Conservation (phyloP, 306 rosid species). For the Lithocarpus polystachyus region DNA sequence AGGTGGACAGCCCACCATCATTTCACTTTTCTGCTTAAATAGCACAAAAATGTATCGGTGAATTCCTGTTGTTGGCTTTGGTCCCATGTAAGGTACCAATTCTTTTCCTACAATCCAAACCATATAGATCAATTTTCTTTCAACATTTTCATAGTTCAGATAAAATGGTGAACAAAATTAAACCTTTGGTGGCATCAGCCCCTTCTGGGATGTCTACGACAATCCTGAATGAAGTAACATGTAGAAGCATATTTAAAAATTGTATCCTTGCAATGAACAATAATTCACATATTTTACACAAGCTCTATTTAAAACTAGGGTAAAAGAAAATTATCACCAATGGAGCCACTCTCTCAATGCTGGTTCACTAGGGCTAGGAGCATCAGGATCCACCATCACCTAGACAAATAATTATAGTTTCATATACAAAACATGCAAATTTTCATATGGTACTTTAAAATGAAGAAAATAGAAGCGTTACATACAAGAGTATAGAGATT, state of each 20-base stretch:
- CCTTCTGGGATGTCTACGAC: slow-evolving; percentile 34
- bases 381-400: slow-evolving; percentile 44
- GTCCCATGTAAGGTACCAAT: slow-evolving; percentile 34
- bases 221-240: slow-evolving; percentile 22
- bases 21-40: slow-evolving; percentile 27
- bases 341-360: slow-evolving; percentile 36
- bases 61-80: slow-evolving; percentile 26
- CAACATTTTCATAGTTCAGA: background rate
- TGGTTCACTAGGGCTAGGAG: slow-evolving; percentile 40
- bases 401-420: background rate
- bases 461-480: background rate
- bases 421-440: background rate
- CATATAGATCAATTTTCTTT: background rate
- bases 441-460: too few species aligned
- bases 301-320: too few species aligned
- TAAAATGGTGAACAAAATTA: background rate
- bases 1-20: background rate
- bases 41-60: slow-evolving; percentile 30
- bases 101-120: slow-evolving; percentile 16
- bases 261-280: background rate
- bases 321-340: slow-evolving; percentile 1
- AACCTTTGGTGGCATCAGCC: slow-evolving; percentile 27
- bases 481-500: slow-evolving; percentile 24
- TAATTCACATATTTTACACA: background rate
- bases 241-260: background rate